Conservation (phyloP, 495 filamentous ascomycete species). For the Trichoderma gamsii region DNA sequence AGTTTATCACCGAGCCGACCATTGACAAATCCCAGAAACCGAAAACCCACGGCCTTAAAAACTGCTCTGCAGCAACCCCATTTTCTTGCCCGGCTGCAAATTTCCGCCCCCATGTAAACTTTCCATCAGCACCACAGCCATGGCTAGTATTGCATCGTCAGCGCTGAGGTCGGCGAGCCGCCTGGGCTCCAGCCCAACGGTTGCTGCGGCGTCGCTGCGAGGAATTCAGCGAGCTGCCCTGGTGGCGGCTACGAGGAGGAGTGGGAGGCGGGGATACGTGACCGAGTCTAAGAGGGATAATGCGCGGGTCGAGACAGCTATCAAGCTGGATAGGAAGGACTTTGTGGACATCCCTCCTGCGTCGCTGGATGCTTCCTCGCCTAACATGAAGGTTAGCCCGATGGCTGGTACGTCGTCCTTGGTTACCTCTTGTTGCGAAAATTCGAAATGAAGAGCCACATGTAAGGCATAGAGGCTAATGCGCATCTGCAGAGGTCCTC, state of each 20-base stretch:
- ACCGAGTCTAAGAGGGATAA: constrained; percentile 72
- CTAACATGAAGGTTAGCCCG: constrained; percentile 61
- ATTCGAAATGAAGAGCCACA: constrained; percentile 9
- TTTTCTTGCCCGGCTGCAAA: background rate
- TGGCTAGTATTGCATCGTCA: constrained; percentile 66
- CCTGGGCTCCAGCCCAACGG: constrained; percentile 50
- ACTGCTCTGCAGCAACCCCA: background rate
- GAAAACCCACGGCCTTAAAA: background rate
- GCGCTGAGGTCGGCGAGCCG: constrained; percentile 74
- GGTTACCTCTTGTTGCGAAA: background rate
- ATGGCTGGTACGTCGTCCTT: constrained; percentile 53
- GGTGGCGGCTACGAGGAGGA: constrained; percentile 22
- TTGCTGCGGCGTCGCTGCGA: constrained; percentile 45
- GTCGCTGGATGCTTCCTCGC: constrained; percentile 51
- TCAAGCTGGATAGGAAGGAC: constrained; percentile 74
- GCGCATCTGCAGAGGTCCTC: constrained; percentile 54
- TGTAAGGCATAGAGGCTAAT: constrained; percentile 17
- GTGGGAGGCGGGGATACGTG: constrained; percentile 61
- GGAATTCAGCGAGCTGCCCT: constrained; percentile 36
- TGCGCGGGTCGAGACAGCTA: constrained; percentile 80
- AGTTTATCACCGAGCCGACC: constrained; percentile 9
- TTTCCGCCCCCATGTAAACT: constrained; percentile 10
- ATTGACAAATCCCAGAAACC: constrained; percentile 5
- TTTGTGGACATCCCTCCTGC: constrained; percentile 67
- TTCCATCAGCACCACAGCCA: constrained; percentile 30